These are phyloP conservation scores for Henckelia pumila DNA, from an alignment of 257 asterid species.

Conservation along the genomic window DNA sequence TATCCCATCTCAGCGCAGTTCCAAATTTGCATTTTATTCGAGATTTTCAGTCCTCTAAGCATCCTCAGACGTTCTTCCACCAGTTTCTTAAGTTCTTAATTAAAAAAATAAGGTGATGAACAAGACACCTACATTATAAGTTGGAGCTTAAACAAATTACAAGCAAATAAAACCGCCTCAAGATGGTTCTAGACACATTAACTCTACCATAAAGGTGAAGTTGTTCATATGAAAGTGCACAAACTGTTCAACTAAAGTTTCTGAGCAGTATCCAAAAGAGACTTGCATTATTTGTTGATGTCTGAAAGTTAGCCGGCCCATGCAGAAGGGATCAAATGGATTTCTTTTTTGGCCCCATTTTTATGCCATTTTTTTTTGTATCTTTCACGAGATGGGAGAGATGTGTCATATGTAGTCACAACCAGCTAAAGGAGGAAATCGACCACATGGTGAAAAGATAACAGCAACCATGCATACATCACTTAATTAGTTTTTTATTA, in stretches of 20 bases:
- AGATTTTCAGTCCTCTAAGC: neutral
- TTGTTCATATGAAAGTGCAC: constrained; percentile 9
- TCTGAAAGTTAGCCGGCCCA: constrained; percentile 98
- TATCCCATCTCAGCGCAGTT: neutral
- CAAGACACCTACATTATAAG: constrained; percentile 16
- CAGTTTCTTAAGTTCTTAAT: neutral
- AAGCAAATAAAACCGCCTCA: constrained; percentile 3
- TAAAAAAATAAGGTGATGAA: constrained; percentile 16
- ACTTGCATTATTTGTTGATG: constrained; percentile 68
- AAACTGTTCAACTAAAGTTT: constrained; percentile 7
- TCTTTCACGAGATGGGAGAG: constrained; percentile 78
- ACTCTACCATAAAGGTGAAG: constrained; percentile 11
- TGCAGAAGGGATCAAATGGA: constrained; percentile 76
- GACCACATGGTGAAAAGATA: neutral
- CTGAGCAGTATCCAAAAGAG: constrained; percentile 8
- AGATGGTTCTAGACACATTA: constrained; percentile 13
- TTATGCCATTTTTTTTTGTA: constrained; percentile 75
- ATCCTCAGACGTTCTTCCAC: neutral
- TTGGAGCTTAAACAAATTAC: constrained; percentile 4
- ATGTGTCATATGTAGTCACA: constrained; percentile 84
- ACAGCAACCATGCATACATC: constrained; percentile 19
- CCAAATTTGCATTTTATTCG: no score
- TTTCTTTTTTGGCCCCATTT: constrained; percentile 18
- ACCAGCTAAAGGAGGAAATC: constrained; percentile 59
- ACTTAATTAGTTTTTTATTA: no score